phyloP scores from a whole-genome alignment of 768 basidiomycete species.

The Collybiopsis luxurians region DNA sequence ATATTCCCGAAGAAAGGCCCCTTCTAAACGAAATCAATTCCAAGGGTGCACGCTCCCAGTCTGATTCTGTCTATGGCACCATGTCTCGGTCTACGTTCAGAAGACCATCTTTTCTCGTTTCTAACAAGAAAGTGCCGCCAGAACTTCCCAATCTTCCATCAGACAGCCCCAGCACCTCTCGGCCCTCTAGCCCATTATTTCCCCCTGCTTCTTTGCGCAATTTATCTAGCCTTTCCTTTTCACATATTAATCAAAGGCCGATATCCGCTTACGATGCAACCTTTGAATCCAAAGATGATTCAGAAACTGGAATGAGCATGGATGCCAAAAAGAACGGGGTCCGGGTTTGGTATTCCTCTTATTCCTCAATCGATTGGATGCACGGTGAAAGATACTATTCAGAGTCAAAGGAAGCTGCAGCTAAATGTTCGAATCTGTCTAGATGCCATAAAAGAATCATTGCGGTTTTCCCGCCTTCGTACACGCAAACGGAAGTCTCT shows the following conservation, averaged over 20 bases:
- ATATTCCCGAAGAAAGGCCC: not conserved
- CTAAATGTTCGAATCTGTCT: no score
- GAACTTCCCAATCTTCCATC: constrained; percentile 32
- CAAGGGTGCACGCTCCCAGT: not conserved
- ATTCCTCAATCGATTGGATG: constrained; percentile 92
- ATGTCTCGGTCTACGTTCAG: constrained; percentile 23
- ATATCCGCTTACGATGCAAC: constrained; percentile 74
- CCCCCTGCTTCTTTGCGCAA: constrained; percentile 37
- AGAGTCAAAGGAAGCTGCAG: no score
- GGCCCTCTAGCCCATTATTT: constrained; percentile 31
- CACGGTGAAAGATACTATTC: no score
- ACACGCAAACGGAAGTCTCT: constrained; percentile 66
- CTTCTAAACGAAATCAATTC: not conserved
- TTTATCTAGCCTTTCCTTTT: constrained; percentile 32
- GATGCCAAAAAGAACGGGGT: constrained; percentile 81
- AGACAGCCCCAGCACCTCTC: constrained; percentile 30
- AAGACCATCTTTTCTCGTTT: constrained; percentile 27
- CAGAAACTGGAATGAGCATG: constrained; percentile 37
- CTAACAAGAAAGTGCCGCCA: constrained; percentile 32
- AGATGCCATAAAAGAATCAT: constrained; percentile 92
- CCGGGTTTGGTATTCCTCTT: constrained; percentile 88
- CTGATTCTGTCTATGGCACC: constrained; percentile 49
- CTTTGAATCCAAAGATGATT: constrained; percentile 29
- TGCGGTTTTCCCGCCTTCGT: constrained; percentile 72
- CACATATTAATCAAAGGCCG: constrained; percentile 52